phyloP scores from a whole-genome alignment of 192 early-diverging fungal species.

The Umbelopsis isabellina region DNA sequence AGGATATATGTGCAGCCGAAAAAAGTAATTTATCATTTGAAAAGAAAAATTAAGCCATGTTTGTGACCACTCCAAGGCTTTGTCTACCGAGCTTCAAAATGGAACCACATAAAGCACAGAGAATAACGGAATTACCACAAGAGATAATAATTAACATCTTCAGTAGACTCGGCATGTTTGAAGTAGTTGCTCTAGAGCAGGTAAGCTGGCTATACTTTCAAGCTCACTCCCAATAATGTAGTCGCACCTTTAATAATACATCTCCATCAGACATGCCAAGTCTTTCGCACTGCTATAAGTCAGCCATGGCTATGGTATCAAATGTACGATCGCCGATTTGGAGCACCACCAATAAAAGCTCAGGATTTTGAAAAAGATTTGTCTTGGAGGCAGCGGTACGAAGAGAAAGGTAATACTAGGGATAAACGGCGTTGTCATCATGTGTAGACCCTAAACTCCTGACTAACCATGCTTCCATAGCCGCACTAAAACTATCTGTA shows the following conservation, averaged over 20 bases:
- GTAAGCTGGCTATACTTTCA: not conserved
- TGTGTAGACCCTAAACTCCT: not conserved
- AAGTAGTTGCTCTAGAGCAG: conserved; percentile 13
- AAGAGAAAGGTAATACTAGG: not conserved
- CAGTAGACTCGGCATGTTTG: not conserved
- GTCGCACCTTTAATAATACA: not conserved
- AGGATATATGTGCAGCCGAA: too few species aligned
- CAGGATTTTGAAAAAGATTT: not conserved
- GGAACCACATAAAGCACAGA: not conserved
- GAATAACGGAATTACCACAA: not conserved
- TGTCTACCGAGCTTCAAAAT: not conserved
- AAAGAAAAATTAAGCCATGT: not conserved
- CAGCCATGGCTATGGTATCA: conserved; percentile 2
- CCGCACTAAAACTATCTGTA: conserved; percentile 8
- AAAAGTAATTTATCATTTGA: too few species aligned
- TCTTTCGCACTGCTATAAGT: not conserved
- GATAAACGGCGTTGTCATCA: not conserved
- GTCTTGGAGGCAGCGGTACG: conserved; percentile 10
- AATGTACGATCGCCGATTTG: conserved; percentile 1
- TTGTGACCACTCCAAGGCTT: not conserved
- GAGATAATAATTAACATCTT: not conserved
- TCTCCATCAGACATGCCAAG: conserved; percentile 6
- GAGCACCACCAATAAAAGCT: not conserved
- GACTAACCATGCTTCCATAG: not conserved
- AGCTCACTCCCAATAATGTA: not conserved